Base-by-base conservation (phyloP, 106 monocot genomes). In the Acorus gramineus region DNA sequence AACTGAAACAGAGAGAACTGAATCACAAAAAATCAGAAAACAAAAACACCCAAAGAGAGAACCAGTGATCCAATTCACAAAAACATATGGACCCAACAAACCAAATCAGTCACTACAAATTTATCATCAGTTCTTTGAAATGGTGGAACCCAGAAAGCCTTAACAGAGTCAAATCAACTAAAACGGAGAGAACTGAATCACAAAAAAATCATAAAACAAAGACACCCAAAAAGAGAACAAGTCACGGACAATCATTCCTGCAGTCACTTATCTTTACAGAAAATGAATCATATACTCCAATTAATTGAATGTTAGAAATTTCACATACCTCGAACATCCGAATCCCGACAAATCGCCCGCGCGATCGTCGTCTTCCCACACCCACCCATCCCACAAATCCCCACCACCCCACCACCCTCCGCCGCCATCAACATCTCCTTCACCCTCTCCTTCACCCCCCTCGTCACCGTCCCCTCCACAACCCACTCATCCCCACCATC, bases 301-400 rank as follows among this genome's bases (percentile, higher is more conserved):
- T 12, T 7, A 59, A 5, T 6, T 43, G 53, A 56, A 49, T 4
- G 43, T 11, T 56, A 62, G 3, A 42, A 14, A 5, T 44, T 4
- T 58, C 2, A 4, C 65, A 52, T 84, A 84, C 84, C 62, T 80
- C 67, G 60, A 59, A 84, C 64, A 46, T 77, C 59, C 8, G 44
- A 49, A 73, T 84, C 80, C 51, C 66, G 65, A 13, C 67, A 80
- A 14, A 84, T 67, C 71, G 80, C 84, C 49, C 60, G 71, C 11
- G 80, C 84, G 2, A 84, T 66, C 62, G 77, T 84, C 6, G 80
- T 84, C 70, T 84, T 84, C 11, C 84, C 84, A 66, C 84, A 77
- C n/a, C 83, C 83, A 7, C 80, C 84, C n/a, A 84, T 80, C 47
- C 84, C 84, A 42, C 69, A 76, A n/a, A 84, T 84, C 52, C 84